Percentiles rank a stretch among this genome's conserved stretches.
Evolutionary conservation across 768 basidiomycete genomes (phyloP).

Genomic region (Trametes cingulata): DNA sequence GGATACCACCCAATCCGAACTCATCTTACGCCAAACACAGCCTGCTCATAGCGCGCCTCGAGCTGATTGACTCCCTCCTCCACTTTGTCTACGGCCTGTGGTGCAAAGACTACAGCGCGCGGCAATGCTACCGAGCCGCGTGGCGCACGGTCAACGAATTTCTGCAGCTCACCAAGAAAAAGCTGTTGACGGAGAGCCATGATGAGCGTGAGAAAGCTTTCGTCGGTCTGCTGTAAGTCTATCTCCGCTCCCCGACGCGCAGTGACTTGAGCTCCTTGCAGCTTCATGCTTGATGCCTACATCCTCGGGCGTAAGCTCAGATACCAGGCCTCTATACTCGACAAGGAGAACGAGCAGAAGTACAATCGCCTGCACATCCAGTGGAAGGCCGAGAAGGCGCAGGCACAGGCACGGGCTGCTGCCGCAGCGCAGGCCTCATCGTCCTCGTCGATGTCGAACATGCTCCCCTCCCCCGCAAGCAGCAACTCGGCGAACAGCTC

Average conservation of each 20-base stretch:
- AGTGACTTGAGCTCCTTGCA: constrained; percentile 35
- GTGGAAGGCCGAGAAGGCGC: constrained; percentile 19
- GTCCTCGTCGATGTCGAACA: constrained; percentile 46
- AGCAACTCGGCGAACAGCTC: constrained; percentile 64
- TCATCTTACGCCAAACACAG: constrained; percentile 77
- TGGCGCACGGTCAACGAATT: constrained; percentile 73
- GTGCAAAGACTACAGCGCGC: constrained; percentile 66
- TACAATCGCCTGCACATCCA: constrained; percentile 9
- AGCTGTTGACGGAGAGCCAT: constrained; percentile 53
- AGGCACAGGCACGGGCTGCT: constrained; percentile 2
- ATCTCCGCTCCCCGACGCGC: constrained; percentile 2
- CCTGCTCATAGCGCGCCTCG: constrained; percentile 73
- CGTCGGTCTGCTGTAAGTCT: constrained; percentile 76
- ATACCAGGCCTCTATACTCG: constrained; percentile 38
- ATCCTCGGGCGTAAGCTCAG: constrained; percentile 57
- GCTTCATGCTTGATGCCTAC: constrained; percentile 78
- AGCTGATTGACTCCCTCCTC: constrained; percentile 78
- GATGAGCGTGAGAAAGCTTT: constrained; percentile 60
- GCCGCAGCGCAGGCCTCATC: constrained; percentile 1
- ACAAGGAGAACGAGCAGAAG: constrained; percentile 22
- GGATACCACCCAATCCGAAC: constrained; percentile 61
- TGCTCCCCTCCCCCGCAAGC: constrained; percentile 80
- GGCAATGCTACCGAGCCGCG: constrained; percentile 54
- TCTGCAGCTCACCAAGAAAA: constrained; percentile 69
- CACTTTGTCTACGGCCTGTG: constrained; percentile 85